Evolutionary conservation across 768 basidiomycete genomes (phyloP).

Genomic region (Mycena pura): DNA sequence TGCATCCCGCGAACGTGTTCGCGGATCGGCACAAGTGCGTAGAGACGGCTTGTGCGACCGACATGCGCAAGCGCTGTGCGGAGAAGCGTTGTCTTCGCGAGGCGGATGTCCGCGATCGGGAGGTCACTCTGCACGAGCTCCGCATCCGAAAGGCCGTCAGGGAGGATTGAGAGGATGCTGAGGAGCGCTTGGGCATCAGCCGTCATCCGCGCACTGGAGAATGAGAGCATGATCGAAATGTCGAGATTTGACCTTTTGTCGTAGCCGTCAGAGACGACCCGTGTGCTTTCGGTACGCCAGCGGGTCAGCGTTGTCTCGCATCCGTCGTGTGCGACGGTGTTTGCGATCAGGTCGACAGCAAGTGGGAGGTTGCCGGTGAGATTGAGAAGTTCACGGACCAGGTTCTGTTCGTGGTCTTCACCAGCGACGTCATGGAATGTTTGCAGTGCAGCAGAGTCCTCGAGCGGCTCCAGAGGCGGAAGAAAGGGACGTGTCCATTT

Average conservation of each 20-base stretch:
- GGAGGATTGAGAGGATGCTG: not conserved
- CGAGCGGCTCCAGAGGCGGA: not conserved
- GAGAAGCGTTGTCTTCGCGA: not conserved
- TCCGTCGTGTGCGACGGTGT: slow-evolving; percentile 3
- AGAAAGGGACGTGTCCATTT: slow-evolving; percentile 17
- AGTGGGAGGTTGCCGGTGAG: slow-evolving; percentile 7
- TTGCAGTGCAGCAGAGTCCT: slow-evolving; percentile 3
- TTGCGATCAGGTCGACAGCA: slow-evolving; percentile 2
- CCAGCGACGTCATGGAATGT: slow-evolving; percentile 9
- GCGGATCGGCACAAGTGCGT: slow-evolving; percentile 1
- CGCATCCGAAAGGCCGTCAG: slow-evolving; percentile 5
- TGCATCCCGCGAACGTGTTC: not conserved
- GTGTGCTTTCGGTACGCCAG: not conserved
- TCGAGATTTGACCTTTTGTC: slow-evolving; percentile 7
- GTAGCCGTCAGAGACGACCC: slow-evolving; percentile 5
- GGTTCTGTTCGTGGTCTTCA: not conserved
- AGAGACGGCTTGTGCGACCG: not conserved
- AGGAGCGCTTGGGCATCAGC: not conserved
- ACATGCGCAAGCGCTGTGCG: not conserved
- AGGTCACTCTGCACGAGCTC: slow-evolving; percentile 1
- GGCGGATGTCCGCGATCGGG: not conserved
- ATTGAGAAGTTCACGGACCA: not conserved
- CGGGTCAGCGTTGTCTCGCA: not conserved
- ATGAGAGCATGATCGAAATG: not conserved
- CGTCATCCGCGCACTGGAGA: not conserved